Base-by-base conservation (phyloP, 495 filamentous ascomycete genomes). In the Podospora fimiseda region DNA sequence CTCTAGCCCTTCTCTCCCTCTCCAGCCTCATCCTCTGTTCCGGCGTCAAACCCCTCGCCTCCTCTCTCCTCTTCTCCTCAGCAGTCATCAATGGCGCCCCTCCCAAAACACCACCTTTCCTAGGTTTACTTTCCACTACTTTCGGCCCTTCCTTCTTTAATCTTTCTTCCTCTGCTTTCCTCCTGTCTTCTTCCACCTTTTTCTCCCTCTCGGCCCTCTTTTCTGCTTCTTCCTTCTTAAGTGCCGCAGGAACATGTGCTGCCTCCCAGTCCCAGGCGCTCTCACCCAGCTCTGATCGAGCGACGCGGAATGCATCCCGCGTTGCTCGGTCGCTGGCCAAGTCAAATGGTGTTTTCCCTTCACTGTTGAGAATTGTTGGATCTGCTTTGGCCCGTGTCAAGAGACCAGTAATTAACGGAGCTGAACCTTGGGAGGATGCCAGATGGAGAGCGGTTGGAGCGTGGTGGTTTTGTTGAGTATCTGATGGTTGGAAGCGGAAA, bases 261-360 rank as follows among this genome's bases (percentile, higher is more conserved):
- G 66, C 70, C 2, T 83, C 77, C 94, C 94, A 98, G 65, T 90
- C 78, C 87, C 87, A 96, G 4, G 63, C 67, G 0, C 60, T 58
- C 61, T 93, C 90, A 2, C 90, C 91, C 1, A 96, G 74, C 60
- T 92, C 86, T 42, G 78, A 74, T 8, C 93, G 84, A 0, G 90
- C 89, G 19, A 96, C 77, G 2, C 94, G 86, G 73, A 98, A 98
- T 3, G 90, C 88, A 60, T 97, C 92, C 1, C 93, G 81, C 0
- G 90, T 95, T 2, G 84, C 71, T 1, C 91, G 80, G 64, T 97
- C 89, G 24, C 94, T 89, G 9, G 88, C 81, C 3, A 97, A 78
- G 38, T 94, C 89, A 64, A 95, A 97, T 0, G 93, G 69, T 0
- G 89, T 85, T 60, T 83, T 86, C 16, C 84, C 87, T 40, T 81